Evolutionary conservation across 805 yeast species (phyloP).

Genomic region (Ogataea chonburiensis): DNA sequence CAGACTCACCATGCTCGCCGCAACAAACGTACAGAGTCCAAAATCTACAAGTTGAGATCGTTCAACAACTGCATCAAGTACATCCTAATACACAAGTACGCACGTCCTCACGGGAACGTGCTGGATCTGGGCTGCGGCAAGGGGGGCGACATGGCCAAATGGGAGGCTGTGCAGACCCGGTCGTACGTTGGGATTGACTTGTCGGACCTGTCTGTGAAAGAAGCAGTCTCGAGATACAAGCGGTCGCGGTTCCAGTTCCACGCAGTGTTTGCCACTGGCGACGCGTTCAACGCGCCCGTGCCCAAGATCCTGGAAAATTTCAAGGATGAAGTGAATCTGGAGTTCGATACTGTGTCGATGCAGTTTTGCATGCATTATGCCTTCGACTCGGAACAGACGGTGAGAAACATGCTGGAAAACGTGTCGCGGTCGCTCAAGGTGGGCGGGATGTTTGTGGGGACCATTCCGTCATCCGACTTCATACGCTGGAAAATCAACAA

Average conservation of each 20-base stretch:
- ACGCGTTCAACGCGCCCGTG: constrained; percentile 73
- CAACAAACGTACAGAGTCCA: constrained; percentile 67
- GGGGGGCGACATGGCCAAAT: constrained; percentile 94
- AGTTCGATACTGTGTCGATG: constrained; percentile 84
- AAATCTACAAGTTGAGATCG: constrained; percentile 80
- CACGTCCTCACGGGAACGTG: constrained; percentile 53
- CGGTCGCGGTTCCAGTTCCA: constrained; percentile 43
- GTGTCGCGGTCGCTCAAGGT: constrained; percentile 70
- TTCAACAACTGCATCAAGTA: constrained; percentile 92
- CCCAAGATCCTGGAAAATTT: constrained; percentile 68
- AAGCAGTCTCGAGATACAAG: constrained; percentile 75
- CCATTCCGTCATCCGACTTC: constrained; percentile 89
- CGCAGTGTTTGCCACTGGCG: constrained; percentile 87
- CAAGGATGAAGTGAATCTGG: constrained; percentile 62
- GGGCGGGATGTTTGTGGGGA: constrained; percentile 91
- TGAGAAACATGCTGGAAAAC: constrained; percentile 68
- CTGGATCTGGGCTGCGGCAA: constrained; percentile 95
- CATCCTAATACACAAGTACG: constrained; percentile 72
- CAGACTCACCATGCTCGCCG: constrained; percentile 67
- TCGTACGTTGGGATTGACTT: constrained; percentile 91
- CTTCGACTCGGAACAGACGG: constrained; percentile 79
- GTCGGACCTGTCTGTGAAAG: constrained; percentile 81
- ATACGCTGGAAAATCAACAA: constrained; percentile 65
- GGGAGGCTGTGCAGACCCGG: constrained; percentile 68
- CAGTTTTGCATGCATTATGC: constrained; percentile 97